phyloP scores from a whole-genome alignment of 2,329 filamentous ascomycete species.

The Stemphylium lycopersici region DNA sequence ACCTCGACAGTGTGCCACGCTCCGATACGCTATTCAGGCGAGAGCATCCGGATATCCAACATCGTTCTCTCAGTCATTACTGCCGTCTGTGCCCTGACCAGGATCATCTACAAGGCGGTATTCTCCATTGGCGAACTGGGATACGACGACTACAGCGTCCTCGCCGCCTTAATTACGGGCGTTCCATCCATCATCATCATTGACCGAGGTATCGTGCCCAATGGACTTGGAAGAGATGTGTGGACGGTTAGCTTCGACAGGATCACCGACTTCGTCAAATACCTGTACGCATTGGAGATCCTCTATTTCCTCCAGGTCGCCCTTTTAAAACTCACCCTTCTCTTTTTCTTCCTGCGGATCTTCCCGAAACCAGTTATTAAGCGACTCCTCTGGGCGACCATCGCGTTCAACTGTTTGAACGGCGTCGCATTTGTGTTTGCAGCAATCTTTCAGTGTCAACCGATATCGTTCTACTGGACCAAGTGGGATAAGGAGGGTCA shows the following conservation, averaged over 20 bases:
- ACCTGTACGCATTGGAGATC: conserved; percentile 42
- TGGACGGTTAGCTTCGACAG: conserved; percentile 55
- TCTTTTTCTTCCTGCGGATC: conserved; percentile 40
- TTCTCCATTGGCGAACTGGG: conserved; percentile 45
- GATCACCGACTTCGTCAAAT: conserved; percentile 53
- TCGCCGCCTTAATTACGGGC: conserved; percentile 27
- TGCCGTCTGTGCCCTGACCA: conserved; percentile 41
- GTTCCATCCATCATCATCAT: conserved; percentile 37
- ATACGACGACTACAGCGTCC: conserved; percentile 48
- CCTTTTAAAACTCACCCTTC: conserved; percentile 34
- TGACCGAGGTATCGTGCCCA: conserved; percentile 21
- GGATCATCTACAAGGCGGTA: conserved; percentile 48
- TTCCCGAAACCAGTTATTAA: conserved; percentile 29
- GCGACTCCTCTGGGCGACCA: conserved; percentile 24
- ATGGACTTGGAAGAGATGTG: conserved; percentile 59
- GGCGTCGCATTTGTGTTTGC: conserved; percentile 27
- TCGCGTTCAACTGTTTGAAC: conserved; percentile 32
- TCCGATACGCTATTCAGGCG: conserved; percentile 46
- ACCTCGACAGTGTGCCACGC: conserved; percentile 49
- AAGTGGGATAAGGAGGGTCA: conserved; percentile 34
- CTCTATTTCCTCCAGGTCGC: conserved; percentile 44
- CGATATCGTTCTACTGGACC: conserved; percentile 43
- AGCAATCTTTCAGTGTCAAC: conserved; percentile 42
- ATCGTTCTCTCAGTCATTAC: conserved; percentile 46
- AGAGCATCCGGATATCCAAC: conserved; percentile 40